Evolutionary conservation across 2,329 filamentous ascomycete genomes (phyloP).

Genomic region (Corinectria fuckeliana): DNA sequence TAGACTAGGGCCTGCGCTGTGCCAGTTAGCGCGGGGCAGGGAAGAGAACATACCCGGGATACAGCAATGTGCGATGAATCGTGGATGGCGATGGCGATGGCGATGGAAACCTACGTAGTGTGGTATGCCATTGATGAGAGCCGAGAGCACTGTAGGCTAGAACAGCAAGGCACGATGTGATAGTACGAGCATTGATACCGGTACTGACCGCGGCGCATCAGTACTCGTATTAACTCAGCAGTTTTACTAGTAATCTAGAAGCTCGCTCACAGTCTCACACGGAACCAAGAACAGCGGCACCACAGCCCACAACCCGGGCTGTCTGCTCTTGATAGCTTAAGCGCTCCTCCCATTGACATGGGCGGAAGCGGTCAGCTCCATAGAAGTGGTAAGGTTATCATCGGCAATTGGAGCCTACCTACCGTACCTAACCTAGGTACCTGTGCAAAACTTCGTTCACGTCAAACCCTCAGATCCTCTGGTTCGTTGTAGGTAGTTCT

Average conservation of each 20-base stretch:
- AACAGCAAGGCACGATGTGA: background rate
- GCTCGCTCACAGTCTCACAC: background rate
- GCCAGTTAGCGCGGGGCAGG: slow-evolving; percentile 30
- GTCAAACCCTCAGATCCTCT: background rate
- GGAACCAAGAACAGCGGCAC: background rate
- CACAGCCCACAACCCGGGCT: background rate
- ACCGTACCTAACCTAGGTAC: too few species aligned
- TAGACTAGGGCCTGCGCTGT: slow-evolving; percentile 14
- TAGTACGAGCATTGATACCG: background rate
- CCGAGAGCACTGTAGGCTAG: background rate
- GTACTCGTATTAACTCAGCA: too few species aligned
- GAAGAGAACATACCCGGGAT: slow-evolving; percentile 32
- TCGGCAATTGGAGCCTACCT: too few species aligned
- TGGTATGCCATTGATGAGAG: slow-evolving; percentile 5
- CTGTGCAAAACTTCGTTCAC: background rate
- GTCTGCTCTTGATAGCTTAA: background rate
- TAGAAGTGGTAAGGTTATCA: background rate
- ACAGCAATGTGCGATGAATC: slow-evolving; percentile 15
- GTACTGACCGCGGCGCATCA: background rate
- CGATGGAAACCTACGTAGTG: background rate
- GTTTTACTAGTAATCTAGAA: too few species aligned
- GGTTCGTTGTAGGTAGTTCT: background rate
- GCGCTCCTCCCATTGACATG: slow-evolving; percentile 2
- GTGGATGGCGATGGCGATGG: background rate
- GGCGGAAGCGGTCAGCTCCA: slow-evolving; percentile 3